Base-by-base conservation (phyloP, 306 rosid genomes). In the apple (Malus domestica) region DNA sequence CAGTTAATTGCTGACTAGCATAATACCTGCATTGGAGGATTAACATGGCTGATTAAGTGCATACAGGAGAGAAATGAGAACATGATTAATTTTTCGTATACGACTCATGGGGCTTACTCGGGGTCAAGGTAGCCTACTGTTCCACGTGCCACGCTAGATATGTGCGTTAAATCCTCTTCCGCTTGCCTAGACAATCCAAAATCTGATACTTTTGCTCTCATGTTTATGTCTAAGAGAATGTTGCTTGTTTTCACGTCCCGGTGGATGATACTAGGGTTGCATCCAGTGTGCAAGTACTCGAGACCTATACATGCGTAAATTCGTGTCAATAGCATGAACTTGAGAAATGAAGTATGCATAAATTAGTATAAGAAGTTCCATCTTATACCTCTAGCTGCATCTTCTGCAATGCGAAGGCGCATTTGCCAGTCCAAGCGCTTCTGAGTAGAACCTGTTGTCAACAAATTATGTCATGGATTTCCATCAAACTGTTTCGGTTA, bases 131-230 rank as follows among this genome's bases (percentile, higher is more conserved):
- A 95, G 75, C 99, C 99, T 22, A 95, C 92, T 14, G 97, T 95
- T 83, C 99, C 97, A 55, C 96, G 72, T 72, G 99, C 97, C 68
- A 92, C 87, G 78, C 97, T 95, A 58, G 99, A 95, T 80, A 95
- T 76, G 46, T 95, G 97, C 2, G 99, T 95, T 67, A 95, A 80
- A 89, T 92, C 99, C 85, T 95, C 98, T 80, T 95, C 99, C 10
- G 97, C 83, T 45, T 89, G 87, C 85, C 98, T 90, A 16, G 97
- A 95, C 74, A 95, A 90, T 79, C 98, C 99, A 80, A 95, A 95
- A 29, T 95, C 97, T 12, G 97, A 95, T 13, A 95, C 99, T 80
- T 95, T 95, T 46, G 97, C 99, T 86, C 97, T 90, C 97, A 92
- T 90, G 64, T 95, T 95, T 84, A 88, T 92, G 87, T 95, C 98